Conservation (phyloP, 2,329 filamentous ascomycete species). For the Calonectria ilicicola region DNA sequence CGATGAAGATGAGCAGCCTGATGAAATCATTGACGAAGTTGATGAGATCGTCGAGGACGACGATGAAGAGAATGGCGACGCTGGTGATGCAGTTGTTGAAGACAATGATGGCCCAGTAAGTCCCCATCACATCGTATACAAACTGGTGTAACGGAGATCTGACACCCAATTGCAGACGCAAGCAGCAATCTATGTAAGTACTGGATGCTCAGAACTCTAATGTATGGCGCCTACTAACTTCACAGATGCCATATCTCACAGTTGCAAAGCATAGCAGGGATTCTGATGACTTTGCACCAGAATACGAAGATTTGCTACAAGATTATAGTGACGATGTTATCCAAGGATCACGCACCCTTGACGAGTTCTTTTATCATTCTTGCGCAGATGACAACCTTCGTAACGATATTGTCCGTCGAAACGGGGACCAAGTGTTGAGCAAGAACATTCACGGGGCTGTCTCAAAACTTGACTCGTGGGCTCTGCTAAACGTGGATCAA, state of each 20-base stretch:
- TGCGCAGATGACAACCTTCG: not conserved
- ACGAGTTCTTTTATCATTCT: slow-evolving; percentile 35
- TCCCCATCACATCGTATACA: not conserved
- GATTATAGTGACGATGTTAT: slow-evolving; percentile 13
- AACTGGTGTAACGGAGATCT: not conserved
- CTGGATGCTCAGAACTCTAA: too few species aligned
- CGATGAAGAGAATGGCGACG: not conserved
- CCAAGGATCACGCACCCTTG: slow-evolving; percentile 26
- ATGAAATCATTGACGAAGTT: not conserved
- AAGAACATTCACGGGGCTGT: not conserved
- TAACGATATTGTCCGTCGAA: slow-evolving; percentile 6
- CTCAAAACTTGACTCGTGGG: not conserved
- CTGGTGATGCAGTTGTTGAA: not conserved
- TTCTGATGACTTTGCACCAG: not conserved
- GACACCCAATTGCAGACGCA: not conserved
- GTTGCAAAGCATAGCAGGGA: not conserved
- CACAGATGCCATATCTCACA: not conserved
- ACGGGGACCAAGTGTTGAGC: slow-evolving; percentile 25
- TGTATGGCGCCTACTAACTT: not conserved
- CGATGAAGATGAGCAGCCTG: not conserved
- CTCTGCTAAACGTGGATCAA: slow-evolving; percentile 29
- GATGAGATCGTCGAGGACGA: not conserved
- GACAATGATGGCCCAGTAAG: not conserved
- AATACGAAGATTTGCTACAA: not conserved
- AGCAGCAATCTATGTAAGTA: not conserved